Evolutionary conservation across 2,329 filamentous ascomycete species (phyloP).

Genomic region (Aspergillus nomiae): DNA sequence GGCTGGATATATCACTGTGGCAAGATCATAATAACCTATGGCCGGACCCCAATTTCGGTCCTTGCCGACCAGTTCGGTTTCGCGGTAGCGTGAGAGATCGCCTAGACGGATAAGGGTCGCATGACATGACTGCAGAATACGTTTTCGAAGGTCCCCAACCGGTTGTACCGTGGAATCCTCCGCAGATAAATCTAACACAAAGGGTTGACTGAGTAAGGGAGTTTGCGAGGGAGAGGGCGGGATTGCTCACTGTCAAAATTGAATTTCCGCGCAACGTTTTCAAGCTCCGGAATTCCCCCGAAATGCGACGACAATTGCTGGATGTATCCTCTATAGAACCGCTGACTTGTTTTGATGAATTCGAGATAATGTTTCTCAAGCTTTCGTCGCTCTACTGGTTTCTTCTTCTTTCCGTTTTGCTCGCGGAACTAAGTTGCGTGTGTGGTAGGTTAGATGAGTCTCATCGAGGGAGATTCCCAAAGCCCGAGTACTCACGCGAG

Average conservation of each 20-base stretch:
- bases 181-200: conserved; percentile 43
- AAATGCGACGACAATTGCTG: conserved; percentile 69
- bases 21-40: conserved; percentile 81
- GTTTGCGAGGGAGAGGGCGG: conserved; percentile 10
- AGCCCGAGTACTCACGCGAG: conserved; percentile 46
- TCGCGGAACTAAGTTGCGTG: conserved; percentile 48
- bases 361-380: conserved; percentile 77
- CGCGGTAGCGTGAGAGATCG: conserved; percentile 85
- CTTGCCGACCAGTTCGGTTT: conserved; percentile 70
- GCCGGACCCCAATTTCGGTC: conserved; percentile 77
- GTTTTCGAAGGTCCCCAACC: conserved; percentile 54
- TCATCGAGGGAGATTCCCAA: neutral
- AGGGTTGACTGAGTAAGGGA: conserved; percentile 12
- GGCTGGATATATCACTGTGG: conserved; percentile 73
- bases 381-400: conserved; percentile 69
- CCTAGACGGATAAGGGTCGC: conserved; percentile 82
- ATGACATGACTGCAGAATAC: conserved; percentile 74
- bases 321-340: conserved; percentile 85
- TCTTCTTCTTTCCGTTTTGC: conserved; percentile 54
- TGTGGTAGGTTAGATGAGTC: conserved; percentile 9
- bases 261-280: conserved; percentile 57
- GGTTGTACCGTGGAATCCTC: conserved; percentile 48
- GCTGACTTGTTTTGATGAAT: conserved; percentile 84
- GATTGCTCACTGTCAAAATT: conserved; percentile 48
- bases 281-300: conserved; percentile 59